Conservation (phyloP, 2,329 filamentous ascomycete genomes). For the Alternaria sp. region DNA sequence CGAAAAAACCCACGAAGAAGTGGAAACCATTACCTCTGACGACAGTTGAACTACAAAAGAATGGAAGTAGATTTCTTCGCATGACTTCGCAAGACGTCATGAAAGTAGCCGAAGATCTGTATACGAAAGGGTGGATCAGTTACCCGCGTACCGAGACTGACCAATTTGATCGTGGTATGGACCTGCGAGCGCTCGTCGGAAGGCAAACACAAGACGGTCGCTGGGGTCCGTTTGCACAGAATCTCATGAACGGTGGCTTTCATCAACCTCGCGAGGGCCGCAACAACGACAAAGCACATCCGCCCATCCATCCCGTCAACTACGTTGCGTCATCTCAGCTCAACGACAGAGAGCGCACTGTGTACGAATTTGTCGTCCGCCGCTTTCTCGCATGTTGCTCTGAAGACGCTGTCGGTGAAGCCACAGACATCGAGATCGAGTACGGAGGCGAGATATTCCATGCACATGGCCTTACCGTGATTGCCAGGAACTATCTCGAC, state of each 20-base stretch:
- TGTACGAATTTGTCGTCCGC: constrained; percentile 92
- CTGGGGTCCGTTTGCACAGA: constrained; percentile 84
- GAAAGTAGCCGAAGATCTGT: constrained; percentile 82
- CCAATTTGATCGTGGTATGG: constrained; percentile 89
- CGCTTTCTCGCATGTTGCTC: constrained; percentile 96
- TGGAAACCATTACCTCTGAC: constrained; percentile 94
- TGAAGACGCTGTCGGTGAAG: constrained; percentile 86
- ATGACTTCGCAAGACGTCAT: constrained; percentile 93
- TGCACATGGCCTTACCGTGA: constrained; percentile 81
- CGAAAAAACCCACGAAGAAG: constrained; percentile 90
- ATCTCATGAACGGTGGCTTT: constrained; percentile 76
- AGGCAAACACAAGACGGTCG: constrained; percentile 78
- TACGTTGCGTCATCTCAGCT: constrained; percentile 71
- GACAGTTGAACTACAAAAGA: constrained; percentile 95
- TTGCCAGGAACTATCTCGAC: constrained; percentile 91
- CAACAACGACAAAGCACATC: constrained; percentile 96
- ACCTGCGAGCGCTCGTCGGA: constrained; percentile 77
- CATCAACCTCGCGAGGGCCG: constrained; percentile 80
- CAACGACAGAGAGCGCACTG: constrained; percentile 69
- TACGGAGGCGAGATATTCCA: constrained; percentile 86
- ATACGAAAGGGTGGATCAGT: constrained; percentile 95
- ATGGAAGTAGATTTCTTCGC: constrained; percentile 85
- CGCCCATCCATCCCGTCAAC: constrained; percentile 94
- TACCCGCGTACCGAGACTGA: constrained; percentile 98
- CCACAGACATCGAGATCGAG: constrained; percentile 81